phyloP scores from a whole-genome alignment of 768 basidiomycete genomes.

The Lactifluus piperatus region DNA sequence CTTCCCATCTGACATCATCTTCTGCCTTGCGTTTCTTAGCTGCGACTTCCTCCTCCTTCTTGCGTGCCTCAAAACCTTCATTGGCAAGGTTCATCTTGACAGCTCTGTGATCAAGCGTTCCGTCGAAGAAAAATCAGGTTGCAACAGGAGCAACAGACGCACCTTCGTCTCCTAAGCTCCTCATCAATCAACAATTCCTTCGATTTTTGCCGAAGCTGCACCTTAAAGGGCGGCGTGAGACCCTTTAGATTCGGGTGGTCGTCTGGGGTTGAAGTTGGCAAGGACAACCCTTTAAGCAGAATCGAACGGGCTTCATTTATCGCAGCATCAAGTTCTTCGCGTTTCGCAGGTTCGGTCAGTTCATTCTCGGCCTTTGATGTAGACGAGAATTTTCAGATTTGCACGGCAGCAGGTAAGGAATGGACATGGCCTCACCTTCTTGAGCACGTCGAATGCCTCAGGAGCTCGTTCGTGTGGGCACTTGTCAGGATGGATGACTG shows the following conservation, averaged over 20 bases:
- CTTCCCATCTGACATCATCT: slow-evolving; percentile 86
- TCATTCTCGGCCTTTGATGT: slow-evolving; percentile 68
- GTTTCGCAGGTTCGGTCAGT: slow-evolving; percentile 66
- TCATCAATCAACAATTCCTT: slow-evolving; percentile 88
- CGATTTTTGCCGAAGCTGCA: slow-evolving; percentile 56
- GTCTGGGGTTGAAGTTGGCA: slow-evolving; percentile 52
- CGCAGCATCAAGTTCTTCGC: slow-evolving; percentile 73
- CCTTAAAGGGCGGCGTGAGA: slow-evolving; percentile 55
- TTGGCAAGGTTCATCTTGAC: slow-evolving; percentile 88
- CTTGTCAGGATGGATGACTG: slow-evolving; percentile 99
- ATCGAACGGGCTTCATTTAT: slow-evolving; percentile 65
- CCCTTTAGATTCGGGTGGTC: slow-evolving; percentile 48
- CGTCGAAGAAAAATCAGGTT: not conserved
- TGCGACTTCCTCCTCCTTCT: slow-evolving; percentile 79
- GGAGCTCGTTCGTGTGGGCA: slow-evolving; percentile 78
- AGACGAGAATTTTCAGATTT: slow-evolving; percentile 1
- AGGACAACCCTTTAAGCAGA: slow-evolving; percentile 52
- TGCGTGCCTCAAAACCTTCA: slow-evolving; percentile 86
- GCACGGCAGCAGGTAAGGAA: not conserved
- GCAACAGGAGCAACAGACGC: slow-evolving; percentile 24
- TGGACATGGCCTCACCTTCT: slow-evolving; percentile 52
- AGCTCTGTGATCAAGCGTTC: slow-evolving; percentile 42
- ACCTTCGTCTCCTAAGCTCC: slow-evolving; percentile 80
- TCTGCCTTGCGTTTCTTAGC: slow-evolving; percentile 80
- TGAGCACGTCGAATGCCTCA: slow-evolving; percentile 89